These are phyloP conservation scores for Chaetoceros muelleri DNA, from an alignment of 108 stramenopile genomes.

Conservation along the genomic window DNA sequence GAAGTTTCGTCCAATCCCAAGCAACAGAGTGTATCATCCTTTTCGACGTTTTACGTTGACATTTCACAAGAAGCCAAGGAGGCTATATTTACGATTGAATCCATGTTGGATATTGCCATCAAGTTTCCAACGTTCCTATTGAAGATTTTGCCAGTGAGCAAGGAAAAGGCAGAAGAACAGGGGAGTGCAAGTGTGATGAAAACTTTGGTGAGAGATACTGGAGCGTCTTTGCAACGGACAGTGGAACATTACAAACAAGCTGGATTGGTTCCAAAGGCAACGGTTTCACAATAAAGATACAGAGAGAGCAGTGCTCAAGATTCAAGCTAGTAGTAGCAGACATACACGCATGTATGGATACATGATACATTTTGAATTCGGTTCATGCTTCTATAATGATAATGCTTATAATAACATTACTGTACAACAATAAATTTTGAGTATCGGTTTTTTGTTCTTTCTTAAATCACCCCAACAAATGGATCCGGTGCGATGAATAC, in stretches of 20 bases:
- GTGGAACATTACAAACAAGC: neutral
- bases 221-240: neutral
- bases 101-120: conserved; percentile 12
- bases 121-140: conserved; percentile 28
- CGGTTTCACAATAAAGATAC: too few species aligned
- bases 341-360: too few species aligned
- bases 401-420: too few species aligned
- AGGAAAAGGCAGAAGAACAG: conserved; percentile 34
- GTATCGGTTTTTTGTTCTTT: too few species aligned
- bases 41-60: neutral
- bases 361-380: too few species aligned
- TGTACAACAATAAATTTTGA: too few species aligned
- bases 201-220: conserved; percentile 20
- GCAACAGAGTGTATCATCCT: neutral
- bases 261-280: too few species aligned
- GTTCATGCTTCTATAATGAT: too few species aligned
- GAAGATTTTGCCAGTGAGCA: conserved; percentile 29
- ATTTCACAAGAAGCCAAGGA: conserved; percentile 2
- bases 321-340: too few species aligned
- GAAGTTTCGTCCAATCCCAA: neutral
- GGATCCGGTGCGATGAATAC: conserved; percentile 42
- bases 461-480: conserved; percentile 12
- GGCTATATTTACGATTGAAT: conserved; percentile 10
- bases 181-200: conserved; percentile 18
- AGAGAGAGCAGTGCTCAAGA: too few species aligned